phyloP scores from a whole-genome alignment of 768 basidiomycete species.

The Suillus occidentalis region DNA sequence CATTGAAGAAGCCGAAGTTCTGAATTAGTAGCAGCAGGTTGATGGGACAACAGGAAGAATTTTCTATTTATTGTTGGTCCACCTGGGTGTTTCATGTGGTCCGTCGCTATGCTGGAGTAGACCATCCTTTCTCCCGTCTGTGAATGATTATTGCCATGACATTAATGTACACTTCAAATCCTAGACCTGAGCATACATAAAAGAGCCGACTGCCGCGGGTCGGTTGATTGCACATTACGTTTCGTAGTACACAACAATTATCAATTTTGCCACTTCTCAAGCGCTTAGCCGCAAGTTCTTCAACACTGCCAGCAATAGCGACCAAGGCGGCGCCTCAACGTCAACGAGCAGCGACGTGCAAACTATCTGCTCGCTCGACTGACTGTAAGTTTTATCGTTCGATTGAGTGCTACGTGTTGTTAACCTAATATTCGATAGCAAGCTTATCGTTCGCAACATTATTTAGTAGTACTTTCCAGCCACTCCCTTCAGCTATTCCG shows the following conservation, averaged over 20 bases:
- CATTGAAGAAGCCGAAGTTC: constrained; percentile 1
- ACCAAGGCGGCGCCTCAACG: not conserved
- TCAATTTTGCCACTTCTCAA: not conserved
- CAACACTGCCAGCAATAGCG: not conserved
- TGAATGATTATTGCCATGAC: not conserved
- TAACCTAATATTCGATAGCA: not conserved
- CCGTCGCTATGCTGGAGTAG: not conserved
- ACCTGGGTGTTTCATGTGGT: not conserved
- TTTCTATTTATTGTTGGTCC: not conserved
- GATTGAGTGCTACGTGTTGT: not conserved
- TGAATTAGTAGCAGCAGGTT: constrained; percentile 6
- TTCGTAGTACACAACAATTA: not conserved
- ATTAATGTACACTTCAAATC: not conserved
- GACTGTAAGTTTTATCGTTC: not conserved
- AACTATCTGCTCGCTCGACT: constrained; percentile 1
- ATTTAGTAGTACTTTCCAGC: not conserved
- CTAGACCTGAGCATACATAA: not conserved
- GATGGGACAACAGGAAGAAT: not conserved
- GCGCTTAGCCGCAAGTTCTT: not conserved
- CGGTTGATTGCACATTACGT: not conserved
- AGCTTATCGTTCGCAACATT: not conserved
- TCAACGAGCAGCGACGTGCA: constrained; percentile 2
- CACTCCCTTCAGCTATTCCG: constrained; percentile 27
- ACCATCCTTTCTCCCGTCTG: not conserved
- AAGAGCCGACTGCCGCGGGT: not conserved